phyloP scores from a whole-genome alignment of 192 early-diverging fungal genomes.

The Ramicandelaber brevisporus region DNA sequence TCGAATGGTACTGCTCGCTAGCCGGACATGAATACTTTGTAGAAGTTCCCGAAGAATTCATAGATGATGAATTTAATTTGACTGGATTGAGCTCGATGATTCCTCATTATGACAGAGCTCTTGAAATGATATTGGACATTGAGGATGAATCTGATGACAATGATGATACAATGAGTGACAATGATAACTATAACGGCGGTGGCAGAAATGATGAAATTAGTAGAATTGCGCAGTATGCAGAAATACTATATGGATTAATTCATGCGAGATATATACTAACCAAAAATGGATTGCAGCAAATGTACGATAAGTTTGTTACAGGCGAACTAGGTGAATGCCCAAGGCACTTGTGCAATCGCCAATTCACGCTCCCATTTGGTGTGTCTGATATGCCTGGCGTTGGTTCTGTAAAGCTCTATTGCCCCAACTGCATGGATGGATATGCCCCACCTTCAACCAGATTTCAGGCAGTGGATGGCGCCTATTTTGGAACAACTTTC shows the following conservation, averaged over 20 bases:
- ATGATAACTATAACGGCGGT: slow-evolving; percentile 12
- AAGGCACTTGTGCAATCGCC: slow-evolving; percentile 33
- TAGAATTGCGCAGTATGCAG: slow-evolving; percentile 60
- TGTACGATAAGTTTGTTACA: slow-evolving; percentile 53
- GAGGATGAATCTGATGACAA: too few species aligned
- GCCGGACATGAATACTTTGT: slow-evolving; percentile 53
- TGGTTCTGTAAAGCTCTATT: slow-evolving; percentile 48
- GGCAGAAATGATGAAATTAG: slow-evolving; percentile 38
- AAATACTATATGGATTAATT: slow-evolving; percentile 80
- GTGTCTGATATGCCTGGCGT: slow-evolving; percentile 34
- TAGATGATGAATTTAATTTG: slow-evolving; percentile 94
- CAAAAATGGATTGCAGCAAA: slow-evolving; percentile 55
- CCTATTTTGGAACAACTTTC: slow-evolving; percentile 91
- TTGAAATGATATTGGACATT: slow-evolving; percentile 87
- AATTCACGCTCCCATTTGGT: slow-evolving; percentile 39
- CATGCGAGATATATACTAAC: slow-evolving; percentile 84
- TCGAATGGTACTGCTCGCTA: slow-evolving; percentile 49
- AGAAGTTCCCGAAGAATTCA: slow-evolving; percentile 51
- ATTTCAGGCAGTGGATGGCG: slow-evolving; percentile 46
- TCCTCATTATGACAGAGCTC: slow-evolving; percentile 67
- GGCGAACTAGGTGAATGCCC: slow-evolving; percentile 57
- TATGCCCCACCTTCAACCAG: slow-evolving; percentile 46
- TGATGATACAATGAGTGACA: too few species aligned
- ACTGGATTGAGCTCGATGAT: slow-evolving; percentile 67
- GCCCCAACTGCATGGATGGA: slow-evolving; percentile 56